A percentile compares a stretch with the other conserved stretches of the same genome.
phyloP scores from a whole-genome alignment of 257 asterid genomes.

The Gynochthodes officinalis region DNA sequence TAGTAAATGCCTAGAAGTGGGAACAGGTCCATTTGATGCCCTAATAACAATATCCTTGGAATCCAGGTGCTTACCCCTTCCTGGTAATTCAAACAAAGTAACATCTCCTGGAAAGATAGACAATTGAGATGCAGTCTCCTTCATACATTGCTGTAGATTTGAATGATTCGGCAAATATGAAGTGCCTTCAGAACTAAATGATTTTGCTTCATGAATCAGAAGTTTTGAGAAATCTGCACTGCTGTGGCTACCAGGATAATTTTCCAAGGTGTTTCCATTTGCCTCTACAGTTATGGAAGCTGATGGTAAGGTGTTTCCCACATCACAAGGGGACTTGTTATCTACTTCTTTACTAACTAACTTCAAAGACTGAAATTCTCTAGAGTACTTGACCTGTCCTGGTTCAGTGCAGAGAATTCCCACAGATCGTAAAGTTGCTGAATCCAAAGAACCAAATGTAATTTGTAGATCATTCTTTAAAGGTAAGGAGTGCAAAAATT shows the following conservation, averaged over 20 bases:
- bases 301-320: slow-evolving; percentile 17
- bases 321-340: slow-evolving; percentile 12
- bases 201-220: slow-evolving; percentile 9
- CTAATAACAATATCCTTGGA: slow-evolving; percentile 21
- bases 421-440: slow-evolving; percentile 58
- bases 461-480: slow-evolving; percentile 34
- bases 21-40: slow-evolving; percentile 37
- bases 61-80: slow-evolving; percentile 28
- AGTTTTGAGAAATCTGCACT: slow-evolving; percentile 29
- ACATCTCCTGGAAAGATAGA: slow-evolving; percentile 28
- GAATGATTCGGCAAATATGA: slow-evolving; percentile 19
- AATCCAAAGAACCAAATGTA: slow-evolving; percentile 65
- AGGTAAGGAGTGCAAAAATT: slow-evolving; percentile 45
- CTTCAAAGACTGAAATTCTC: slow-evolving; percentile 26
- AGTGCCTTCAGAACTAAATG: slow-evolving; percentile 15
- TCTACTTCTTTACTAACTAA: slow-evolving; percentile 20
- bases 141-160: slow-evolving; percentile 23
- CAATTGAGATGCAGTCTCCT: slow-evolving; percentile 20
- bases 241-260: slow-evolving; percentile 21
- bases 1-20: slow-evolving; percentile 33
- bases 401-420: slow-evolving; percentile 37
- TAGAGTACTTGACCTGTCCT: slow-evolving; percentile 27
- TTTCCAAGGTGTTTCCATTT: slow-evolving; percentile 30
- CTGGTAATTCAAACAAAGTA: slow-evolving; percentile 26
- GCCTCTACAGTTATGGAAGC: slow-evolving; percentile 24